Percentiles rank a stretch among this genome's conserved stretches.
These are phyloP conservation scores for Aspergillus candidus DNA, from an alignment of 2,329 filamentous ascomycete genomes.

Conservation along the genomic window DNA sequence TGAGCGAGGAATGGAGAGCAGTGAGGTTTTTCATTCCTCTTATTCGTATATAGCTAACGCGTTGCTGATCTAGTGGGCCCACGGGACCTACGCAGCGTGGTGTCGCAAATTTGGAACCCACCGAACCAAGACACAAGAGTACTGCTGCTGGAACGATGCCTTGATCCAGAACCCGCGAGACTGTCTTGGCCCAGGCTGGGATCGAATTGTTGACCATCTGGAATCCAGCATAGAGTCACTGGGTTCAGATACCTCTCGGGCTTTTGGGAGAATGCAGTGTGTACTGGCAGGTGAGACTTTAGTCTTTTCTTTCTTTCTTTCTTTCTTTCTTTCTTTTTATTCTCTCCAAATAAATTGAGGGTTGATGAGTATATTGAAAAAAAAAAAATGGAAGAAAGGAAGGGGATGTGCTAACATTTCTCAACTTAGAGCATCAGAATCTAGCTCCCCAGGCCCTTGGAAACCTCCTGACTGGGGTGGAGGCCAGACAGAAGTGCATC, in stretches of 20 bases:
- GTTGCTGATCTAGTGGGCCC: conserved; percentile 7
- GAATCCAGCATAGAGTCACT: not conserved
- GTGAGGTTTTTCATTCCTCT: conserved; percentile 3
- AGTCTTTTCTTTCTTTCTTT: too few relatives aligned
- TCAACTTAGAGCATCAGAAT: not conserved
- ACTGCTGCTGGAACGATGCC: conserved; percentile 14
- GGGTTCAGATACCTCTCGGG: too few relatives aligned
- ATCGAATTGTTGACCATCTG: not conserved
- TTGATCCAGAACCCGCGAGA: conserved; percentile 2
- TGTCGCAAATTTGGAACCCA: conserved; percentile 14
- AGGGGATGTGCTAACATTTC: not conserved
- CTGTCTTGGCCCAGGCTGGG: not conserved
- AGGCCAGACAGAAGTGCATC: conserved; percentile 1
- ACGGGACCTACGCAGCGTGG: conserved; percentile 11
- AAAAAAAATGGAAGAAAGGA: not conserved
- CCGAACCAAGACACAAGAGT: not conserved
- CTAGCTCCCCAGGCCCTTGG: not conserved
- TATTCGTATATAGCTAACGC: not conserved
- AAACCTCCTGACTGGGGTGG: conserved; percentile 1
- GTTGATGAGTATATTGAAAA: conserved; percentile 1
- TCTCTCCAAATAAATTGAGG: too few relatives aligned
- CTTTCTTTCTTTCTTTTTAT: too few relatives aligned
- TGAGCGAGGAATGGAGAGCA: conserved; percentile 6
- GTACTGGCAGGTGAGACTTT: too few relatives aligned
- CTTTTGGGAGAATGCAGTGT: too few relatives aligned